Base-by-base conservation (phyloP, 208 protist genomes). In the Porcisia hertigi region DNA sequence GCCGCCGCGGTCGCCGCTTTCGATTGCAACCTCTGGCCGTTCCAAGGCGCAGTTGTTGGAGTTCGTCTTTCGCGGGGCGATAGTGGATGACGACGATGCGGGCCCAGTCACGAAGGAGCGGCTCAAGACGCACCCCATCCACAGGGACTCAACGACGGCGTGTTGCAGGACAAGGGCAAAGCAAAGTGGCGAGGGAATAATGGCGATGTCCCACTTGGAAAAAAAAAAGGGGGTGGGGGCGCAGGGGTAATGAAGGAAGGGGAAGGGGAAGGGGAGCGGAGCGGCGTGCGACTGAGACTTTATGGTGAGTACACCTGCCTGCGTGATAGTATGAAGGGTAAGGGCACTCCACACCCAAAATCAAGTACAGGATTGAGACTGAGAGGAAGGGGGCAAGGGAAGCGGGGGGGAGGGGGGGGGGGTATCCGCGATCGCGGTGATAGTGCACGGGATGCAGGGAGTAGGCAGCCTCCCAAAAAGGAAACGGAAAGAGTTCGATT, bases 41-140 rank as follows among this genome's bases (percentile, higher is more conserved):
- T 41, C 65, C 9, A 47, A 12, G 20, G 45, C 7, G 20, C 39
- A 9, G 6, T 66, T 66, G 39, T 66, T 14, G 14, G 3, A 6
- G 43, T 7, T 70, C 14, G 43, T n/a, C 45, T 55, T 70, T 20
- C 0, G 25, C 43, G 25, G 0, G 23, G 1, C 23, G 12, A 34
- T 23, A 18, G 25, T 55, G 23, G 64, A 69, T 16, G 65, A 39
- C 65, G 41, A 39, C 25, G 45, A 34, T 14, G 65, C 23, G 65
- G 14, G 3, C 65, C 25, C 11, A 36, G 18, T 53, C 67, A 16
- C 67, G 3, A 57, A n/a, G 18, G 67, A 1, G 52, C 25, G 57
- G 67, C 67, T 72, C n/a, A 72, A 0, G n/a, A 47, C 1, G 18
- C 67, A 72, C 49, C 67, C 67, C 67, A 72, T 72, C 34, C n/a